Evolutionary conservation across 768 basidiomycete species (phyloP).

Genomic region (Hydnum rufescens): DNA sequence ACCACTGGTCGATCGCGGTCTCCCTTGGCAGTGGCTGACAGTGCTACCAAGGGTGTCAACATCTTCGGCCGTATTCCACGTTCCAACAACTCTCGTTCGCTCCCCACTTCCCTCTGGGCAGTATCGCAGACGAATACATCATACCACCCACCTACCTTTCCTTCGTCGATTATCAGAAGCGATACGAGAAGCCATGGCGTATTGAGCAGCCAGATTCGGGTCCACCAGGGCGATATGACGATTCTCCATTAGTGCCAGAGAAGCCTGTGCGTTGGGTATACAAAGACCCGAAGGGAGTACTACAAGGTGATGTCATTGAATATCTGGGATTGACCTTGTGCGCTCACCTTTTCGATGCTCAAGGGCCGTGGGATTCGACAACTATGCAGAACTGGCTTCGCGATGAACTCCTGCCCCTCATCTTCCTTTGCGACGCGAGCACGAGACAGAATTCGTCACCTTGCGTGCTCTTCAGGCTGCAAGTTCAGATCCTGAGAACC

Average conservation of each 20-base stretch:
- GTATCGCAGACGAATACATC: conserved; percentile 76
- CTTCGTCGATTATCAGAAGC: conserved; percentile 48
- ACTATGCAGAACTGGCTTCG: conserved; percentile 83
- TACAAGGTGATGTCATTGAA: conserved; percentile 35
- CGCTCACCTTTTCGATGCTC: not conserved
- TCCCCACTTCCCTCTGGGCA: conserved; percentile 70
- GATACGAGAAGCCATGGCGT: conserved; percentile 25
- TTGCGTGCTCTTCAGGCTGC: conserved; percentile 36
- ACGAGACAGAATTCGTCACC: conserved; percentile 44
- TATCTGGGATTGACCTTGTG: not conserved
- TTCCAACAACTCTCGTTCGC: conserved; percentile 80
- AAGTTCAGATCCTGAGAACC: not conserved
- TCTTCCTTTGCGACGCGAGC: conserved; percentile 60
- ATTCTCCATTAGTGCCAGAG: conserved; percentile 27
- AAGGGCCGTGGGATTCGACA: conserved; percentile 79
- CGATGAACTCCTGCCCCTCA: conserved; percentile 63
- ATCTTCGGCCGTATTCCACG: conserved; percentile 74
- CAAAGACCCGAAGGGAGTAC: conserved; percentile 57
- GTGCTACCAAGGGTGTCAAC: conserved; percentile 47
- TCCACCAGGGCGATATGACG: no score
- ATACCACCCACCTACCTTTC: conserved; percentile 79
- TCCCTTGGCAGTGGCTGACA: no score
- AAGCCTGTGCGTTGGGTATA: conserved; percentile 44
- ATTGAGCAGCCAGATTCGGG: not conserved
- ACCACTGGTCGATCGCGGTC: no score